Conservation (phyloP, 2,329 filamentous ascomycete genomes). For the Xylaria arbuscula region DNA sequence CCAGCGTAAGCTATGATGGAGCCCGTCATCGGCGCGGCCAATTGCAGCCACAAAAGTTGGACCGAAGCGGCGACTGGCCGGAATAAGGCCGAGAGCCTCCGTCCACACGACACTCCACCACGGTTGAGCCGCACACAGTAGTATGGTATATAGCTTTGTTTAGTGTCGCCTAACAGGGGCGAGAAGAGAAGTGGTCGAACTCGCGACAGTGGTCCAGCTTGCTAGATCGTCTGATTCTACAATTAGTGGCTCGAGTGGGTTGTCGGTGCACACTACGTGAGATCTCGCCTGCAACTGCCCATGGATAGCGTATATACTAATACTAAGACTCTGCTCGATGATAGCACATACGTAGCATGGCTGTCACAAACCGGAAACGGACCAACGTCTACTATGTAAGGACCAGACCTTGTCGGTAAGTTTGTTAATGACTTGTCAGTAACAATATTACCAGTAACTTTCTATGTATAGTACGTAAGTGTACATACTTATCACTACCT, state of each 20-base stretch:
- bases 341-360: too few relatives aligned
- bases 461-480: not conserved
- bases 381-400: too few relatives aligned
- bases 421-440: too few relatives aligned
- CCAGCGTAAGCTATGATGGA: slow-evolving; percentile 13
- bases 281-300: not conserved
- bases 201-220: not conserved
- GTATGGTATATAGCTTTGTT: not conserved
- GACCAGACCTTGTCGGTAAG: too few relatives aligned
- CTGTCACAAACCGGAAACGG: not conserved
- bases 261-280: not conserved
- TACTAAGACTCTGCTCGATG: too few relatives aligned
- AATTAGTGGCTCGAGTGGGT: too few relatives aligned
- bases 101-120: not conserved
- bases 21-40: slow-evolving; percentile 23
- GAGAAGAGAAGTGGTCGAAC: too few relatives aligned
- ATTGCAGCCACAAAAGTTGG: slow-evolving; percentile 19
- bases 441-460: too few relatives aligned
- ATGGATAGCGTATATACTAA: not conserved
- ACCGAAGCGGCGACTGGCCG: slow-evolving; percentile 31
- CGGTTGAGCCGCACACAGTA: slow-evolving; percentile 36
- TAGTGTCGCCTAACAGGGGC: too few relatives aligned
- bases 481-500: not conserved
- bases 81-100: slow-evolving; percentile 37
- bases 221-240: not conserved